A percentile compares a stretch with the other conserved stretches of the same genome.
Evolutionary conservation across 1,139 yeast species (phyloP).

Genomic region (Candida albicans): DNA sequence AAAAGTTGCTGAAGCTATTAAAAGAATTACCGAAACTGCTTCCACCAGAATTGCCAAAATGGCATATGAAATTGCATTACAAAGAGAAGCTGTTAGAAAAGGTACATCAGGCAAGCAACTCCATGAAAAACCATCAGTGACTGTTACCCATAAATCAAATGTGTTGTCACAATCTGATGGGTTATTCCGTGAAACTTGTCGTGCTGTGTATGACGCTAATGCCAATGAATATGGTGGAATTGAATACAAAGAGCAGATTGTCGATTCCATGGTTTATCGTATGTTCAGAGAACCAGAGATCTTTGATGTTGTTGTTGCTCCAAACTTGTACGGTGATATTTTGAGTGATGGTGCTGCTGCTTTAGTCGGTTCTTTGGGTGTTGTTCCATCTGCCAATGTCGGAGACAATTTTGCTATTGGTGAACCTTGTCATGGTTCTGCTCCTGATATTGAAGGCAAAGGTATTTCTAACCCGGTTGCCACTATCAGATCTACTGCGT

Average conservation of each 20-base stretch:
- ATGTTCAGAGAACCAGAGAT: slow-evolving; percentile 97
- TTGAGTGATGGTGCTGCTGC: slow-evolving; percentile 99
- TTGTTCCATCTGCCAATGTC: slow-evolving; percentile 96
- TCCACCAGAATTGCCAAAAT: slow-evolving; percentile 82
- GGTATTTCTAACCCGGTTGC: slow-evolving; percentile 97
- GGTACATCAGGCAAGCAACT: slow-evolving; percentile 45
- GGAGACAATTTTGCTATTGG: slow-evolving; percentile 96
- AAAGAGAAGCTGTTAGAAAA: slow-evolving; percentile 81
- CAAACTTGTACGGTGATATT: slow-evolving; percentile 96
- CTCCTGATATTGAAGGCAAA: slow-evolving; percentile 96
- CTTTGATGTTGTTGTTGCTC: slow-evolving; percentile 97
- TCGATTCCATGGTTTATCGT: slow-evolving; percentile 98
- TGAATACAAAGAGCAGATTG: slow-evolving; percentile 88
- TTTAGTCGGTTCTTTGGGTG: slow-evolving; percentile 95
- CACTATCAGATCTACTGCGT: slow-evolving; percentile 94
- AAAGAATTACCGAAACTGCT: slow-evolving; percentile 90
- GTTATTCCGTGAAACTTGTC: slow-evolving; percentile 89
- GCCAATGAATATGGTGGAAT: slow-evolving; percentile 56
- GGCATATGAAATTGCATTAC: slow-evolving; percentile 89
- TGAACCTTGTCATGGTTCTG: slow-evolving; percentile 99
- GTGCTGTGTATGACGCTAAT: slow-evolving; percentile 70
- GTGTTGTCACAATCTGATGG: slow-evolving; percentile 94
- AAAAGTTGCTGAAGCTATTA: slow-evolving; percentile 94
- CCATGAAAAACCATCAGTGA: slow-evolving; percentile 66
- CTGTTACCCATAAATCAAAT: slow-evolving; percentile 95